These are phyloP conservation scores for Gynostemma pentaphyllum DNA, from an alignment of 306 rosid species.

Conservation along the genomic window DNA sequence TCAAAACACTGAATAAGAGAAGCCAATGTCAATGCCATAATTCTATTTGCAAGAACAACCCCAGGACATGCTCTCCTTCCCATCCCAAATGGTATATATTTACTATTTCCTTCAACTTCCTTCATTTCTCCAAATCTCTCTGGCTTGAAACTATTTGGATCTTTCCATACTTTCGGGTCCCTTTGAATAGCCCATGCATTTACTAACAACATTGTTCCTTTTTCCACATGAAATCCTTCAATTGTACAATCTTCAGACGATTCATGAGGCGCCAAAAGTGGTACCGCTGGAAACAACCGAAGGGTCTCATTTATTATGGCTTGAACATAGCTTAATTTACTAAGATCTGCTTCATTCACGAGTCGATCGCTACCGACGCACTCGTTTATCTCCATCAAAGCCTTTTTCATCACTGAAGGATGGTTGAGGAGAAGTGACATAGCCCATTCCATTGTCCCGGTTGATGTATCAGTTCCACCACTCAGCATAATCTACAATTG, in stretches of 20 bases:
- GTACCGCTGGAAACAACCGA: not conserved
- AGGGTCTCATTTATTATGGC: constrained; percentile 16
- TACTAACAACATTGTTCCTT: constrained; percentile 15
- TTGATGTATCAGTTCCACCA: constrained; percentile 13
- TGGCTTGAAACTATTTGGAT: constrained; percentile 17
- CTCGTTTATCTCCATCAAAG: constrained; percentile 9
- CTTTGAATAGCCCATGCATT: constrained; percentile 27
- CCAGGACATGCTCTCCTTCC: constrained; percentile 47
- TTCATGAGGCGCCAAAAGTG: constrained; percentile 10
- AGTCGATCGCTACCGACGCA: constrained; percentile 4
- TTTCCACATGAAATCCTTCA: constrained; percentile 10
- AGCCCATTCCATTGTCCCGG: constrained; percentile 15
- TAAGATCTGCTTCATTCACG: constrained; percentile 12
- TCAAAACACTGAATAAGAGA: constrained; percentile 27
- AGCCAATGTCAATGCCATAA: constrained; percentile 16
- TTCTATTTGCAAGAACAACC: constrained; percentile 17
- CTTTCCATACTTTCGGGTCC: constrained; percentile 18
- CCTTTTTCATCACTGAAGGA: constrained; percentile 7
- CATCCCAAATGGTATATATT: constrained; percentile 32
- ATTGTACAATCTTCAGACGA: constrained; percentile 16
- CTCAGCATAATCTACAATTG: not conserved
- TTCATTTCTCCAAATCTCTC: constrained; percentile 21
- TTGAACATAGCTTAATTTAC: constrained; percentile 18
- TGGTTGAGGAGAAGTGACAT: constrained; percentile 19
- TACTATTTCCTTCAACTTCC: not conserved